Evolutionary conservation across 192 early-diverging fungal genomes (phyloP).

Genomic region (Gigaspora rosea): DNA sequence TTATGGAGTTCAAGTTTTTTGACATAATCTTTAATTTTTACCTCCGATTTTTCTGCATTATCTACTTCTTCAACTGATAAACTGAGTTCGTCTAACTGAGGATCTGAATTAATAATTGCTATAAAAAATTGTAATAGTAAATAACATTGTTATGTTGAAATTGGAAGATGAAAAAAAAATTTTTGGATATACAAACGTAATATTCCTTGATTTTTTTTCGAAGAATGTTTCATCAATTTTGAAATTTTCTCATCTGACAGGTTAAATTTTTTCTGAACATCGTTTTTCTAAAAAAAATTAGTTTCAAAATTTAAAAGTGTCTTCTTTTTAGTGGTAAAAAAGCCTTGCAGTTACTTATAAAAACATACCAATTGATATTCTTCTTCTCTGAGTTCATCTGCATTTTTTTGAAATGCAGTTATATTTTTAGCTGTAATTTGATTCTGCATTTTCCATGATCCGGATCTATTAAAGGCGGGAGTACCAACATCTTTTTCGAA

Average conservation of each 20-base stretch:
- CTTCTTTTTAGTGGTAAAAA: not conserved
- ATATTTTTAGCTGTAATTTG: not conserved
- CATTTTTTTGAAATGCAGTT: not conserved
- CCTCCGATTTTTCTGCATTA: slow-evolving; percentile 15
- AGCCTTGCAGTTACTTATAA: not conserved
- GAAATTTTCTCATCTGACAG: slow-evolving; percentile 51
- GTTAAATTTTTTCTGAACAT: slow-evolving; percentile 57
- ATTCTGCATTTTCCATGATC: not conserved
- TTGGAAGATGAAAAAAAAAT: not conserved
- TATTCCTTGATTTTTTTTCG: slow-evolving; percentile 8
- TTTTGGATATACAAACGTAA: slow-evolving; percentile 7
- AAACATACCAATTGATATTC: slow-evolving; percentile 49
- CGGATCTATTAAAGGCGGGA: not conserved
- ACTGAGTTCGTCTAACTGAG: slow-evolving; percentile 23
- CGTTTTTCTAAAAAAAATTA: slow-evolving; percentile 43
- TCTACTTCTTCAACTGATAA: slow-evolving; percentile 18
- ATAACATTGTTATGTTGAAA: not conserved
- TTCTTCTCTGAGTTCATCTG: slow-evolving; percentile 36
- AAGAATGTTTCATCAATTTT: slow-evolving; percentile 51
- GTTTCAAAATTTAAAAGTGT: not conserved
- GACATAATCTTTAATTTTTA: not conserved
- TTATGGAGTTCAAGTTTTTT: not conserved
- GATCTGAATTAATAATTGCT: slow-evolving; percentile 24
- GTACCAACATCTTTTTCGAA: not conserved
- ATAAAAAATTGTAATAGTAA: not conserved